These are phyloP conservation scores for Medakamo hakoo DNA, from an alignment of 139 green algal species.

Conservation along the genomic window DNA sequence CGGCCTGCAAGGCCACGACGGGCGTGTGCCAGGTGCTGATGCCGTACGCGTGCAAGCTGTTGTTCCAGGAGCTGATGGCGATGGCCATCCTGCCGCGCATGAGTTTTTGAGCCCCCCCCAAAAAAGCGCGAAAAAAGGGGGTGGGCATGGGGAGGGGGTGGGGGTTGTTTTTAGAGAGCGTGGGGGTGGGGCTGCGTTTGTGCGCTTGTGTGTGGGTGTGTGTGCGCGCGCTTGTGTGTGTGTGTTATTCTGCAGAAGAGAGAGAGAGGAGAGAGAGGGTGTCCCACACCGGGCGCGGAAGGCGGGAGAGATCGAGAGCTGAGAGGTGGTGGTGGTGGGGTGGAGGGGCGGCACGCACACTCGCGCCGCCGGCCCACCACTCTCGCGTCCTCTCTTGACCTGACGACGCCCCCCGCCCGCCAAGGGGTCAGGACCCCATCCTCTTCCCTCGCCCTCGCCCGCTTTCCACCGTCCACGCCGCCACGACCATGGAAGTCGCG, in stretches of 20 bases:
- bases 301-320: too few relatives aligned
- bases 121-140: not conserved
- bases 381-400: too few relatives aligned
- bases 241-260: not conserved
- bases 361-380: too few relatives aligned
- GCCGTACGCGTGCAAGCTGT: constrained; percentile 87
- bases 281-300: not conserved
- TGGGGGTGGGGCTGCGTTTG: not conserved
- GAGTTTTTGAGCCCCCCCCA: constrained; percentile 16
- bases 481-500: too few relatives aligned
- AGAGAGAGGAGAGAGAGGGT: not conserved
- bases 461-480: too few relatives aligned
- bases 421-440: too few relatives aligned
- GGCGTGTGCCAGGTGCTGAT: constrained; percentile 56
- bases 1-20: constrained; percentile 30
- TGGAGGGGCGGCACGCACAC: too few relatives aligned
- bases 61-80: constrained; percentile 90
- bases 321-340: too few relatives aligned
- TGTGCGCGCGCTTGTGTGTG: not conserved
- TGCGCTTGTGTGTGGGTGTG: not conserved
- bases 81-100: constrained; percentile 52
- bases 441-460: too few relatives aligned
- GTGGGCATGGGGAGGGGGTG: not conserved
- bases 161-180: not conserved
- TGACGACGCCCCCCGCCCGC: too few relatives aligned